These are phyloP conservation scores for Trichoderma sp. DNA, from an alignment of 2,329 filamentous ascomycete genomes.

Conservation along the genomic window DNA sequence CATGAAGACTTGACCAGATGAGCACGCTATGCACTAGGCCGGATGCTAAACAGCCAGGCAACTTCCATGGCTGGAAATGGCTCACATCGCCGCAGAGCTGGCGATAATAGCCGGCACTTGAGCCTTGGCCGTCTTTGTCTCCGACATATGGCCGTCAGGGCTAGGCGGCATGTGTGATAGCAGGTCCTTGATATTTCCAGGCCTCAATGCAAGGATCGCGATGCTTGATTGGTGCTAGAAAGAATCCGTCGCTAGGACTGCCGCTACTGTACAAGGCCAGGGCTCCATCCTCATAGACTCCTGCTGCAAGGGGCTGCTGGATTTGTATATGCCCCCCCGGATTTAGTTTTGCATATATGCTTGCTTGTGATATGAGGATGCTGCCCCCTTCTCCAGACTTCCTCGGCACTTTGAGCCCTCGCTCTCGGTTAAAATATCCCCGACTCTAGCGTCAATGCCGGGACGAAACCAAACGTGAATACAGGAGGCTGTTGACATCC, in stretches of 20 bases:
- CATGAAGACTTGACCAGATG: not conserved
- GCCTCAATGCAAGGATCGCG: conserved; percentile 6
- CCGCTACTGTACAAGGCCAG: not conserved
- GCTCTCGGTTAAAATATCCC: conserved; percentile 10
- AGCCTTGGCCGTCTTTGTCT: not conserved
- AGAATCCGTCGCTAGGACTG: not conserved
- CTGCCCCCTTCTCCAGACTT: not conserved
- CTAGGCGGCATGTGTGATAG: conserved; percentile 7
- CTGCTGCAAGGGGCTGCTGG: not conserved
- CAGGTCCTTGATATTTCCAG: not conserved
- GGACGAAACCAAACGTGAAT: not conserved
- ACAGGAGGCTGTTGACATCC: not conserved
- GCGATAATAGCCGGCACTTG: conserved; percentile 19
- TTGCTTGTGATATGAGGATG: not conserved
- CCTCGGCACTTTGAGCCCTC: not conserved
- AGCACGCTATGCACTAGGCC: conserved; percentile 8
- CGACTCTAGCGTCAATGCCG: not conserved
- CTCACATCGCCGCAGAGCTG: conserved; percentile 7
- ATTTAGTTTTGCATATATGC: not conserved
- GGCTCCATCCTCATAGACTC: not conserved
- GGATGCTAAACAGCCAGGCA: not conserved
- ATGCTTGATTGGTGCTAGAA: conserved; percentile 4
- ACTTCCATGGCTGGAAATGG: conserved; percentile 5
- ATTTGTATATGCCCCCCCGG: not conserved
- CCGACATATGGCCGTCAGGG: conserved; percentile 21